Base-by-base conservation (phyloP, 2,329 filamentous ascomycete genomes). In the Pestalotiopsis sp. region DNA sequence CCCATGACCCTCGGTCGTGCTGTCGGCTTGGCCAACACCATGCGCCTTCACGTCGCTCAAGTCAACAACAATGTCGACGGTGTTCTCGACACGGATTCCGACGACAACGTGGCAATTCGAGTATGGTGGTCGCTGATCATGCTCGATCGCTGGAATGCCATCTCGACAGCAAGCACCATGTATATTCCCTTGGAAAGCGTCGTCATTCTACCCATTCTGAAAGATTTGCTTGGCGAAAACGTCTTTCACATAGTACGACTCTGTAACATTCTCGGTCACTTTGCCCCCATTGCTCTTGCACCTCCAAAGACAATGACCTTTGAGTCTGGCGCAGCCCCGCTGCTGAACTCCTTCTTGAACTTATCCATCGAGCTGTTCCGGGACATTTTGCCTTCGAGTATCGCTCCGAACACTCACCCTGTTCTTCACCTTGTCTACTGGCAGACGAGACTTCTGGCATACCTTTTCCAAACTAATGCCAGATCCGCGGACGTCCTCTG, bases 101-200 rank as follows among this genome's bases (percentile, higher is more conserved):
- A 91, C 59, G 88, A 90, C 64, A 87, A 88, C 20, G 81, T 93
- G 4, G 86, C 86, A 1, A 83, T 90, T 65, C 86, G 90, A 58
- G 86, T 91, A 20, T 94, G 92, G 92, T 93, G 90, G 89, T 88
- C 89, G 14, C 81, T 94, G 41, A 86, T 93, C 60, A 85, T 92
- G 71, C 86, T 94, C 71, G 92, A 94, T 74, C 87, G 91, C 17
- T 94, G 91, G 90, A 89, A 93, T 75, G 90, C 92, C 4, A 86
- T 89, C n/a, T 90, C 89, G 25, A 91, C 87, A 4, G 89, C 87
- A 13, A 89, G 86, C 70, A 89, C 90, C 3, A 74, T 89, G 13
- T 83, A 90, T 68, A 89, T 94, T 68, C 88, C 87, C 1, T 87
- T 92, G 72, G 85, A 87, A 70, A 88, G 84, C 66, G 85, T 90